Evolutionary conservation across 2,329 filamentous ascomycete genomes (phyloP).

Genomic region (Daldinia eschscholtzii): DNA sequence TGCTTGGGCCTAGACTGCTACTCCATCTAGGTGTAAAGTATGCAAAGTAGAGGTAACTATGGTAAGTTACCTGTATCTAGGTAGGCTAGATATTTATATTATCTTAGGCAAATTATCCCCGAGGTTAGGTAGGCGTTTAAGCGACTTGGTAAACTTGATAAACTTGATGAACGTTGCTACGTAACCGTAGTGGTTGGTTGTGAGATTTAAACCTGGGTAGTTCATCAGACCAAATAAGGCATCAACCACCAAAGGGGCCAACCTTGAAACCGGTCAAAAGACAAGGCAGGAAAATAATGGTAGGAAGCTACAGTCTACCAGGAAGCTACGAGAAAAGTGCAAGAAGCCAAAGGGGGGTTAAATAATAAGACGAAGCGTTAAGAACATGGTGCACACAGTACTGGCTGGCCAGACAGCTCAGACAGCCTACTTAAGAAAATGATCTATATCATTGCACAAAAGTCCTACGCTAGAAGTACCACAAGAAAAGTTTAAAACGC

Average conservation of each 20-base stretch:
- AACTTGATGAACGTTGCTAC: not conserved
- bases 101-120: too few relatives aligned
- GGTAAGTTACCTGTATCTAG: too few relatives aligned
- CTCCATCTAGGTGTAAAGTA: not conserved
- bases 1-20: not conserved
- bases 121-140: not conserved
- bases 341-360: not conserved
- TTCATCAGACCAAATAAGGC: not conserved
- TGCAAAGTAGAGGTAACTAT: too few relatives aligned
- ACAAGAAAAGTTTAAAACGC: not conserved
- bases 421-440: not conserved
- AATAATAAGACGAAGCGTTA: not conserved
- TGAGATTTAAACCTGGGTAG: not conserved
- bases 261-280: too few relatives aligned
- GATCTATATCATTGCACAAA: slow-evolving; percentile 9
- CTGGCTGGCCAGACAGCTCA: too few relatives aligned
- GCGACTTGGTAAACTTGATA: not conserved
- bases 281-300: not conserved
- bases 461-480: slow-evolving; percentile 2
- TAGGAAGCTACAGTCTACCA: not conserved
- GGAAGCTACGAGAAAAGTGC: not conserved
- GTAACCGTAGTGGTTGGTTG: not conserved
- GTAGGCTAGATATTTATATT: too few relatives aligned
- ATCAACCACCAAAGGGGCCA: not conserved
- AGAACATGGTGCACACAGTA: not conserved